Evolutionary conservation across 768 basidiomycete genomes (phyloP), one percentile per base, ranked within the genome.

Genomic region (Boletales sp.): DNA sequence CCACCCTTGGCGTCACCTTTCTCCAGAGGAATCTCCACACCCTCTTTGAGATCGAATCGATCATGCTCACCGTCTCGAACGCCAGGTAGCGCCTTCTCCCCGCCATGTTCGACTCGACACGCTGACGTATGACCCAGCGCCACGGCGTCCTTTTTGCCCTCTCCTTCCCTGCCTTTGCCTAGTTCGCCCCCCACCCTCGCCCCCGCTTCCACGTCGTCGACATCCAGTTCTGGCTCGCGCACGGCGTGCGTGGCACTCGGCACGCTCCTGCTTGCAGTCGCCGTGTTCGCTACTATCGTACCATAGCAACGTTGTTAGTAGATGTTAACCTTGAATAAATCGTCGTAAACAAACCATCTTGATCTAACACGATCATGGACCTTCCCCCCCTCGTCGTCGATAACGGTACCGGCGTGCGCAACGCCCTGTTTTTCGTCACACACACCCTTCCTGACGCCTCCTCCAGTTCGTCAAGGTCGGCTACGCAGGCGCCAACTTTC

Each of bases 401-500:
- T 59, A 92, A 92, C 54, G 90, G 90, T 62, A 93, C 90, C 29
- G 90, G 90, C 46, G 90, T 90, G 71, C 24, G 24, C 24, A 64
- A 87, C 73, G 34, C 19, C 15, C 18, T 14, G 27, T 18, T 38
- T 40, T 9, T 53, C 50, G 43, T 17, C 24, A 40, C 37, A 48
- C 54, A n/a, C 10, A 3, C n/a, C 4, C 42, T 42, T 43, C 12
- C 46, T 43, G 9, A 32, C 27, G 14, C 19, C n/a, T 31, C n/a
- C 35, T 54, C 36, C 71, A 92, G 87, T 93, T 91, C 63, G 90
- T 93, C 62, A 92, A 92, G 76, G 87, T 90, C 34, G 90, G 90
- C 39, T 92, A 87, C 61, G 90, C 88, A 52, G 90, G 90, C 52
- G 90, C 88, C 62, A 97, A 97, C 75, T 97, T 97, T 61, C 94